These are phyloP conservation scores for Aspergillus aculeatinus DNA, from an alignment of 2,329 filamentous ascomycete species.

Conservation along the genomic window DNA sequence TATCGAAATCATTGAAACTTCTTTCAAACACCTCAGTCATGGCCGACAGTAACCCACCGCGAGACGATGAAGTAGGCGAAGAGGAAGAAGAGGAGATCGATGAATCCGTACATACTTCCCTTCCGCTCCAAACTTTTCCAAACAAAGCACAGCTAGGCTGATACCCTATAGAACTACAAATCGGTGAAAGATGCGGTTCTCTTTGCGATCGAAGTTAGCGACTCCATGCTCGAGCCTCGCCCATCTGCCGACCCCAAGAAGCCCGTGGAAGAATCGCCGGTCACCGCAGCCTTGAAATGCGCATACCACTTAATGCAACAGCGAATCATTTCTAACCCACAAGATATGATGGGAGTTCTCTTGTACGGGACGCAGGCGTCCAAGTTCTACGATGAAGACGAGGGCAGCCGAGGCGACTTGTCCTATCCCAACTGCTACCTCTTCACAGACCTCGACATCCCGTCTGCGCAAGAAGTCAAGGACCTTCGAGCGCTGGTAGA, in stretches of 20 bases:
- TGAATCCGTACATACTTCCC: constrained; percentile 37
- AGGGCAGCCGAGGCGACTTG: constrained; percentile 55
- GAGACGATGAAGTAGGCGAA: constrained; percentile 38
- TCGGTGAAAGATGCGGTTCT: constrained; percentile 96
- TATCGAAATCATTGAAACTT: no score
- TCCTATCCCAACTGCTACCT: constrained; percentile 91
- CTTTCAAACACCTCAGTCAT: constrained; percentile 23
- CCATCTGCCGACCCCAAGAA: constrained; percentile 68
- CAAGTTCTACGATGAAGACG: constrained; percentile 69
- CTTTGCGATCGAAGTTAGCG: constrained; percentile 88
- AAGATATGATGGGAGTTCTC: constrained; percentile 94
- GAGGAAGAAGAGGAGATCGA: constrained; percentile 51
- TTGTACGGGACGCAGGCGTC: constrained; percentile 87
- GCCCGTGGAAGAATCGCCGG: constrained; percentile 72
- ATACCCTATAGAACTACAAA: constrained; percentile 71
- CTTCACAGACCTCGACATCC: constrained; percentile 82
- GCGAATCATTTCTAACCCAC: constrained; percentile 93
- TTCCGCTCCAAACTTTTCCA: not conserved
- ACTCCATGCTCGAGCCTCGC: constrained; percentile 76
- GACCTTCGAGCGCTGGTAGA: constrained; percentile 72
- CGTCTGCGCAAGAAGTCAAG: constrained; percentile 83
- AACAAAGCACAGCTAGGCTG: not conserved
- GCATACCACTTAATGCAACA: constrained; percentile 96
- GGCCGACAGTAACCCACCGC: constrained; percentile 38
- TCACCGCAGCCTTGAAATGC: constrained; percentile 84